Evolutionary conservation across 164 flowering plant species (phyloP).

Genomic region (Litsea cubeba): DNA sequence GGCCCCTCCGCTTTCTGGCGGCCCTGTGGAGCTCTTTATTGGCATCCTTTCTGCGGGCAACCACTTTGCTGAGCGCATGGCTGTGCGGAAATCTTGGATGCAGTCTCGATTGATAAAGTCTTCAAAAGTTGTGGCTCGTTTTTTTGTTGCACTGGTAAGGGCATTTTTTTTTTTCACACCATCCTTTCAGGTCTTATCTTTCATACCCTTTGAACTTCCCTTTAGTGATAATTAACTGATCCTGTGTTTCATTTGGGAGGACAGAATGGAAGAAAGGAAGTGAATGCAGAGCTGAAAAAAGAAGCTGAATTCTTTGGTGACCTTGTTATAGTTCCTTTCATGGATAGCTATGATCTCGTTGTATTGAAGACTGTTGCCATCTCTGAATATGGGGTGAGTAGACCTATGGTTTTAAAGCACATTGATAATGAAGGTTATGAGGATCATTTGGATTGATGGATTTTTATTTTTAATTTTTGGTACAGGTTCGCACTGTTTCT

Average conservation of each 20-base stretch:
- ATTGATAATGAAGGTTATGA: background rate
- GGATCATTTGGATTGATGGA: background rate
- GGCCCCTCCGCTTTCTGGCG: constrained; percentile 60
- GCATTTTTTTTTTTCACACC: background rate
- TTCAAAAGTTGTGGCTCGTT: constrained; percentile 74
- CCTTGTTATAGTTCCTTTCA: constrained; percentile 83
- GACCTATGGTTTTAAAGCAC: background rate
- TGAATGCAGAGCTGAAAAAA: constrained; percentile 76
- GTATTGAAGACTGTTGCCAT: constrained; percentile 94
- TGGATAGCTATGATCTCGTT: constrained; percentile 94
- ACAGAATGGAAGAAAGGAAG: constrained; percentile 79
- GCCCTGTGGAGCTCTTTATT: constrained; percentile 74
- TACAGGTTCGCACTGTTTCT: constrained; percentile 50
- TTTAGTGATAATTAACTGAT: background rate
- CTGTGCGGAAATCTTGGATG: constrained; percentile 96
- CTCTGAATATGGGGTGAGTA: constrained; percentile 91
- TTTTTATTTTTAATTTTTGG: background rate
- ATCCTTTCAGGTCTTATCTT: background rate
- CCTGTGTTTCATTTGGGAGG: constrained; percentile 8
- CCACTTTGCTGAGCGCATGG: constrained; percentile 98
- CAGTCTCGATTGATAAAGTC: constrained; percentile 55
- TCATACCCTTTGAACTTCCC: background rate
- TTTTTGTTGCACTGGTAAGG: constrained; percentile 91
- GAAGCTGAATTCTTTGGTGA: constrained; percentile 95
- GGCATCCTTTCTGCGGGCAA: constrained; percentile 96